Percentiles rank a stretch among this genome's conserved stretches.
Evolutionary conservation across 75 land plant species (phyloP).

Genomic region (Pinus taeda): DNA sequence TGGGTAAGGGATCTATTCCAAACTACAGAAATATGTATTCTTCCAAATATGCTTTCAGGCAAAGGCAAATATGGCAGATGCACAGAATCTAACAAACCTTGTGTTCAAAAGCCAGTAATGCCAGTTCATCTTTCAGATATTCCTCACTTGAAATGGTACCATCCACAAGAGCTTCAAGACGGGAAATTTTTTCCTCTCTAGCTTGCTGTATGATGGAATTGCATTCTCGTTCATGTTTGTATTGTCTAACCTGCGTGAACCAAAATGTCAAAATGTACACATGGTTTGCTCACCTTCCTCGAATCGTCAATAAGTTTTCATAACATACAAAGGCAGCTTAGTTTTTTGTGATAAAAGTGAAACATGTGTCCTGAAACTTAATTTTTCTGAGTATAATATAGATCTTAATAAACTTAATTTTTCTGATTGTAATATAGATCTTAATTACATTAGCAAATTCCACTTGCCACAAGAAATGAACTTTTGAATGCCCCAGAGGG

Average conservation of each 20-base stretch:
- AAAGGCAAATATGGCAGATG: neutral
- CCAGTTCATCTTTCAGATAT: slow-evolving; percentile 15
- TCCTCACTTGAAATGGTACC: slow-evolving; percentile 18
- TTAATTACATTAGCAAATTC: no score
- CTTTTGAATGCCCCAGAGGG: no score
- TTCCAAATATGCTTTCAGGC: neutral
- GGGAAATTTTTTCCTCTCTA: slow-evolving; percentile 28
- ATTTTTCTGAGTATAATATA: no score
- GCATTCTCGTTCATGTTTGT: slow-evolving; percentile 32
- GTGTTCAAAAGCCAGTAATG: slow-evolving; percentile 20
- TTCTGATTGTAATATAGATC: no score
- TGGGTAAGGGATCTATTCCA: neutral
- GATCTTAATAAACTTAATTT: no score
- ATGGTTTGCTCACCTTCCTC: neutral
- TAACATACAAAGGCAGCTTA: neutral
- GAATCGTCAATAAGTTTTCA: neutral
- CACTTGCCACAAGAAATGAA: no score
- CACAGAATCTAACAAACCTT: slow-evolving; percentile 15
- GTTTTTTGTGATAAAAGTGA: neutral
- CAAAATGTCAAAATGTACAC: neutral
- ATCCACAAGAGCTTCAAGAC: slow-evolving; percentile 25
- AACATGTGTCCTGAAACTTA: neutral
- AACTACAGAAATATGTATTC: neutral
- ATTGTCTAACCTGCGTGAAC: slow-evolving; percentile 41
- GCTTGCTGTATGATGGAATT: slow-evolving; percentile 19